Evolutionary conservation across 2,329 filamentous ascomycete genomes (phyloP), one percentile per base, ranked within the genome.

Genomic region (Ophiocordyceps polyrhachis-furcata): DNA sequence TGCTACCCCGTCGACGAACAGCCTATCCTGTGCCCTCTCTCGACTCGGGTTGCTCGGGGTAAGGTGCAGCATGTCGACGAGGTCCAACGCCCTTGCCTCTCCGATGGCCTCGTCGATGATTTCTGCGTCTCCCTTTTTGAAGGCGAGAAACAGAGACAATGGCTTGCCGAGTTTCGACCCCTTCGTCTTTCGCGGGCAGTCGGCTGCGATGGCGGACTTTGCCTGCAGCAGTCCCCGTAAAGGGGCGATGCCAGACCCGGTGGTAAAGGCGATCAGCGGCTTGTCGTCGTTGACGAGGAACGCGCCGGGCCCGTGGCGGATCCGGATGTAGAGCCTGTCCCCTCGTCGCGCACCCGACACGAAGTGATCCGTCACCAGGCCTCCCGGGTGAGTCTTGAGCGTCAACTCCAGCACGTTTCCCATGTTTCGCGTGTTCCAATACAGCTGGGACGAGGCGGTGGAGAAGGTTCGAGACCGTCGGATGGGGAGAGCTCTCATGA

Each of bases 201-300:
- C 44, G 4, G 40, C 40, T 12, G 44, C 44, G 14, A 45, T 41
- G 15, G 28, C 29, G 3, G 40, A 42, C 31, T 41, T 41, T 20
- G 44, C 44, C 21, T 45, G 44, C 19, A 45, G n/a, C 2, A 45
- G 40, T 3, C 44, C 44, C 23, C 44, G 12, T 21, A 45, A 14
- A 3, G 44, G 44, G 14, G 44, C 44, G n/a, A 45, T 45, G 20
- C 44, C 44, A 5, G 44, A 45, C 3, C 44, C 44, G n/a, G 40
- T 45, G 13, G 44, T 45, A 8, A 45, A 45, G 40, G 44, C 44
- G 37, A 45, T 42, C 9, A 45, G 44, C 2, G 44, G 44, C 15
- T 19, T 41, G 9, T 42, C 9, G 15, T 45, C 44, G 13, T 42
- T 42, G 20, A 45, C 29, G 7, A 45, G 29, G 15, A 42, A 29